Evolutionary conservation across 306 rosid genomes (phyloP).

Genomic region (Cucumis melo): DNA sequence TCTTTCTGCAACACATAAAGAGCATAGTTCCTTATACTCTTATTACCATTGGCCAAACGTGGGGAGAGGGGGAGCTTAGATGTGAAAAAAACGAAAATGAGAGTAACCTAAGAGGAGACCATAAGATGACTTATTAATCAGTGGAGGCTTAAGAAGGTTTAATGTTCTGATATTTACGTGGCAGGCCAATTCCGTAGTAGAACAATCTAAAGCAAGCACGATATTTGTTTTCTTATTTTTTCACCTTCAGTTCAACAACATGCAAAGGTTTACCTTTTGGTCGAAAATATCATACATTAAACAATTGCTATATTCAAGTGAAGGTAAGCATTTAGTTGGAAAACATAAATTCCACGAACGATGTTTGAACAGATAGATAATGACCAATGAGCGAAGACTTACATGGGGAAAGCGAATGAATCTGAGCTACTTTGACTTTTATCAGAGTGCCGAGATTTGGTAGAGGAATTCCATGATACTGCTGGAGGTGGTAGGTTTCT

Average conservation of each 20-base stretch:
- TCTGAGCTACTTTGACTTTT: constrained; percentile 15
- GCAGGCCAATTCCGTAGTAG: not conserved
- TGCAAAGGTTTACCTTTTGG: not conserved
- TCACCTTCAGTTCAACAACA: not conserved
- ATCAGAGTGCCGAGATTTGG: constrained; percentile 20
- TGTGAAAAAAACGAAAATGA: not conserved
- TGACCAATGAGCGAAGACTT: constrained; percentile 15
- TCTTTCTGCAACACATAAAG: constrained; percentile 40
- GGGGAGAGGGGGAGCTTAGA: not conserved
- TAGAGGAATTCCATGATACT: constrained; percentile 13
- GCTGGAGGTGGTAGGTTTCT: constrained; percentile 7
- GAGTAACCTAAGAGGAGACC: not conserved
- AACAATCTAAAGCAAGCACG: not conserved
- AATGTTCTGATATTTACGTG: not conserved
- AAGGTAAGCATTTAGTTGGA: not conserved
- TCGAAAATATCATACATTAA: not conserved
- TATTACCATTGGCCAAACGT: not conserved
- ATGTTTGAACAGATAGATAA: not conserved
- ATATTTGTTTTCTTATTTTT: not conserved
- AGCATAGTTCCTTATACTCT: constrained; percentile 20
- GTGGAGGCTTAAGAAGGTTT: not conserved
- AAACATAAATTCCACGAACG: not conserved
- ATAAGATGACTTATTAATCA: not conserved
- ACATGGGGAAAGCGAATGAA: constrained; percentile 52
- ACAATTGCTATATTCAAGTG: not conserved